Evolutionary conservation across 345 rosid genomes (phyloP).

Genomic region (Theobroma cacao): DNA sequence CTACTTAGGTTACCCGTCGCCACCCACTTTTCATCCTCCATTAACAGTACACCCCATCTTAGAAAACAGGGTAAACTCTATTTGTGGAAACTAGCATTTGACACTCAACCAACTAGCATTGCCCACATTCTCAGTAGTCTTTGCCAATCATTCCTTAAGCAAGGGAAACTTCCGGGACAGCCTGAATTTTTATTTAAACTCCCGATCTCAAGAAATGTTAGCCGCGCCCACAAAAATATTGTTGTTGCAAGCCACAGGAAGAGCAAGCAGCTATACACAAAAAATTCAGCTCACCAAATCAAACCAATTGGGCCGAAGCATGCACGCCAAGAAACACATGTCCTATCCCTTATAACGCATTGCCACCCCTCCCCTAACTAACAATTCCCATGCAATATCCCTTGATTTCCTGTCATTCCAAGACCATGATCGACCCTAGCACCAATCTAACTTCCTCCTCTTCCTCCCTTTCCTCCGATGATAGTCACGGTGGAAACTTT

Average conservation of each 20-base stretch:
- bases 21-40: slow-evolving; percentile 50
- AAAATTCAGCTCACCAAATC: slow-evolving; percentile 84
- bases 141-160: slow-evolving; percentile 9
- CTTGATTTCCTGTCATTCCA: slow-evolving; percentile 24
- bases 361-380: slow-evolving; percentile 18
- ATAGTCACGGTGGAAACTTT: neutral
- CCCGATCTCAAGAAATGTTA: slow-evolving; percentile 3
- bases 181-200: slow-evolving; percentile 1
- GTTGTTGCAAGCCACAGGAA: neutral
- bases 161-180: slow-evolving; percentile 4
- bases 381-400: slow-evolving; percentile 17
- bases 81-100: slow-evolving; percentile 5
- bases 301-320: slow-evolving; percentile 51
- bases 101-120: slow-evolving; percentile 18
- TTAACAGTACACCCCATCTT: neutral
- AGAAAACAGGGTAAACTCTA: neutral
- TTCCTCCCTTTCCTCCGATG: slow-evolving; percentile 22
- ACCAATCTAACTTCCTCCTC: slow-evolving; percentile 33
- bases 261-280: slow-evolving; percentile 10
- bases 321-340: slow-evolving; percentile 48
- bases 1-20: slow-evolving; percentile 65
- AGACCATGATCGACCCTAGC: slow-evolving; percentile 41
- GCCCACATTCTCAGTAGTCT: neutral
- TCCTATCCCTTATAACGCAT: slow-evolving; percentile 23
- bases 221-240: neutral